Base-by-base conservation (phyloP, 805 yeast genomes). In the Hemisphaericaspora nanyangensis region DNA sequence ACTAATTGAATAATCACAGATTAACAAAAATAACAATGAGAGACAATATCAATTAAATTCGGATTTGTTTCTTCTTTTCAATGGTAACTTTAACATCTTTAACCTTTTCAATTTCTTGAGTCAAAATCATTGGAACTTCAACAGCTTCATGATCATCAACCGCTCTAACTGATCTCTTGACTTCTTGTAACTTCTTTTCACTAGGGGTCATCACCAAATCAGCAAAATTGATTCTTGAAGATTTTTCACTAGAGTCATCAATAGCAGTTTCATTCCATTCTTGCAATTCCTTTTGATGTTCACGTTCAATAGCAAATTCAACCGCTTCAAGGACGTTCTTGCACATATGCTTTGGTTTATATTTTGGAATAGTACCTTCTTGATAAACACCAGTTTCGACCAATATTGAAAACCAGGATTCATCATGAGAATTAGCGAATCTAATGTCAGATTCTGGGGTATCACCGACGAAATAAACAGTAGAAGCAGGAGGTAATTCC, bases 311-410 rank as follows among this genome's bases (percentile, higher is more conserved):
- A 17, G 91, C 95, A 63, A 76, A 85, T 60, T 83, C 71, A 19
- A 85, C 95, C 22, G 95, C 90, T 43, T 85, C 90, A 56, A 86
- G 69, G 4, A 85, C 95, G 49, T 83, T 77, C 26, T 78, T 82
- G 57, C 85, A 80, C 32, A 72, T 74, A 50, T 80, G 79, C 59
- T 84, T 86, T 42, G 95, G 95, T 56, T 76, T 72, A 60, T 86
- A 85, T 54, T 80, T 82, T 16, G 95, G 95, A 16, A 61, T 74
- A 7, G 91, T 80, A 16, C 91, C 90, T 33, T 76, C 87, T 62
- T 84, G 80, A 62, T 85, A 85, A 41, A 85, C 95, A 58, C 95
- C 95, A 28, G 95, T 85, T 62, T 85, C 82, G 29, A 85, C 95
- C 54, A 85, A 70, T 43, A 86, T 85, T 19, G 95, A 85, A 62